Base-by-base conservation (phyloP, 306 rosid species). In the Senna siamea region DNA sequence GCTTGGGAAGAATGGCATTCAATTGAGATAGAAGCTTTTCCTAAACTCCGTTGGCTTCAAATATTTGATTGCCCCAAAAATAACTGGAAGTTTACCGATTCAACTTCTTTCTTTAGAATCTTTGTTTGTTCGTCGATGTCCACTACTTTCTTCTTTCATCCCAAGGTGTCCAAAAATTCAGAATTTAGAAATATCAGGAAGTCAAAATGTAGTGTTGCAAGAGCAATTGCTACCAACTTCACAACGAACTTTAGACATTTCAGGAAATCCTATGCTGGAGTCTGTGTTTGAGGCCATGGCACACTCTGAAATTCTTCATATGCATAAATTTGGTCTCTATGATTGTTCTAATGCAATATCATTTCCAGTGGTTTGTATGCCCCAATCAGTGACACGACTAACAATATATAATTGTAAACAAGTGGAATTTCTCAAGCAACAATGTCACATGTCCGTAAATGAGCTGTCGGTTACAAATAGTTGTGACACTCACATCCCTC, bases 1-100 rank as follows among this genome's bases (percentile, higher is more conserved):
- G 3, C 34, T 1, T 60, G 70, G 76, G 22, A 58, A 18, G 40
- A 34, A 13, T 77, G 76, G 81, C 1, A 7, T 38, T 23, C 44
- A 2, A n/a, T 7, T 58, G 56, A 59, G 11, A 18, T 23, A 4
- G 23, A 53, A 57, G 60, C 75, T 44, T 67, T 76, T 47, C 55
- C 75, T 56, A 43, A 34, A 15, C 74, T 76, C 9, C 44, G 7
- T 11, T 0, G 2, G 1, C 43, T 76, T n/a, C 0, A 0, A 0
- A 20, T 75, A 13, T 0, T 0, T 0, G 0, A 13, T 4, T 75
- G 79, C 14, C 66, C 28, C 9, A 15, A n/a, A 40, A 12, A 12
- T 71, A 22, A 30, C 1, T 40, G 7, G 76, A 41, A 11, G 0
- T 23, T 5, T 38, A n/a, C 53, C 54, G 20, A 1, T 2, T 3